phyloP scores from a whole-genome alignment of 108 stramenopile genomes.

The Pseudonitzschia multiseries region DNA sequence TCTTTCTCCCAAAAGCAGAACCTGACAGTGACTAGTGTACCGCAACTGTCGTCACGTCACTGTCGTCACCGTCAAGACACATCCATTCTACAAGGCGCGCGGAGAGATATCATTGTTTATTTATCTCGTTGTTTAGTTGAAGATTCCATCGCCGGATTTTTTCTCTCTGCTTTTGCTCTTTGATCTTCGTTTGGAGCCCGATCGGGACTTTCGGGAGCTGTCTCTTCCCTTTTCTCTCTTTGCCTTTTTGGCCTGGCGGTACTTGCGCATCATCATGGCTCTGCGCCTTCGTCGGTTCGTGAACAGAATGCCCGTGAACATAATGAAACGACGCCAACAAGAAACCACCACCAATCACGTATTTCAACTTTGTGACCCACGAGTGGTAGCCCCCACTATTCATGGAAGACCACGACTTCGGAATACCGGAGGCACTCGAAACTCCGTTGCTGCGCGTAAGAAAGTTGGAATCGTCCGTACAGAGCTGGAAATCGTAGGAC shows the following conservation, averaged over 20 bases:
- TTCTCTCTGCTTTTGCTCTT: slow-evolving; percentile 36
- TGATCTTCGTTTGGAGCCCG: slow-evolving; percentile 43
- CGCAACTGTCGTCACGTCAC: background rate
- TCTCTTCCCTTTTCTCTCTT: slow-evolving; percentile 45
- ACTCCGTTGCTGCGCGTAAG: slow-evolving; percentile 20
- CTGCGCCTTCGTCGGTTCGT: slow-evolving; percentile 83
- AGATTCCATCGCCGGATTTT: slow-evolving; percentile 48
- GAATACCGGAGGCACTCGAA: slow-evolving; percentile 8
- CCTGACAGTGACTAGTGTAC: background rate
- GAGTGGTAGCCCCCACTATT: slow-evolving; percentile 48
- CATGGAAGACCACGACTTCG: slow-evolving; percentile 26
- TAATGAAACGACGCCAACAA: slow-evolving; percentile 76
- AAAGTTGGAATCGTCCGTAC: slow-evolving; percentile 39
- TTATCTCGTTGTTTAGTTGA: slow-evolving; percentile 41
- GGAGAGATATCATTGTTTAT: background rate
- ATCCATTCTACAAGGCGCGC: background rate
- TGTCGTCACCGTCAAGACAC: background rate
- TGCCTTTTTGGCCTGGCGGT: slow-evolving; percentile 59
- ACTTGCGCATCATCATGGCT: slow-evolving; percentile 86
- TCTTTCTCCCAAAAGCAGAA: background rate
- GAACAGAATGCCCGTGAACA: slow-evolving; percentile 88
- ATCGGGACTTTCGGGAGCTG: slow-evolving; percentile 33
- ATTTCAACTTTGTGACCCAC: slow-evolving; percentile 78
- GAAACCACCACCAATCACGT: slow-evolving; percentile 74
- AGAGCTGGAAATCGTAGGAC: slow-evolving; percentile 51